A percentile compares a stretch with the other conserved stretches of the same genome.
phyloP scores from a whole-genome alignment of 1,284 basidiomycete genomes.

The Meira nashicola region DNA sequence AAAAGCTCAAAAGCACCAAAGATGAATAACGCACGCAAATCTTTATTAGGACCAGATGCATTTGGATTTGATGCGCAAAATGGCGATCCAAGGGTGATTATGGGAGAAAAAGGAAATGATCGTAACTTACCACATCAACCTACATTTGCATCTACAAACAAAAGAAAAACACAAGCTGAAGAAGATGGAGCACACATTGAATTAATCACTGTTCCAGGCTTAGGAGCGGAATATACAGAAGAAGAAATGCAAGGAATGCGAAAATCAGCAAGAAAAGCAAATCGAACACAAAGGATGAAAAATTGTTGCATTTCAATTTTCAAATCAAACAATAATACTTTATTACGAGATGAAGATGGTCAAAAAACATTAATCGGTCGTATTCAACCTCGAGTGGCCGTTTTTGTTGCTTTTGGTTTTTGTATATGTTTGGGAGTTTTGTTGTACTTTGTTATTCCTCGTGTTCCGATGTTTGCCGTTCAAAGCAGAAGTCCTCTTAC shows the following conservation, averaged over 20 bases:
- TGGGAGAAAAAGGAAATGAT: conserved; percentile 6
- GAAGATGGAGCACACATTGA: conserved; percentile 29
- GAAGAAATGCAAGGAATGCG: conserved; percentile 37
- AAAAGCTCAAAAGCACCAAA: too few species aligned
- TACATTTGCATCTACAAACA: conserved; percentile 20
- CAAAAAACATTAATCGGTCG: conserved; percentile 18
- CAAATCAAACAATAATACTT: conserved; percentile 31
- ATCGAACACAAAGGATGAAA: conserved; percentile 17
- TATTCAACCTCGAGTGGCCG: conserved; percentile 28
- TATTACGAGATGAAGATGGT: too few species aligned
- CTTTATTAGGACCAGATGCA: conserved; percentile 16
- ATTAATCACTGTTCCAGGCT: conserved; percentile 46
- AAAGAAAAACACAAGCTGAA: conserved; percentile 20
- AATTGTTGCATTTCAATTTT: conserved; percentile 20
- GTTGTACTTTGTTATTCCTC: conserved; percentile 45
- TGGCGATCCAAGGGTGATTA: conserved; percentile 31
- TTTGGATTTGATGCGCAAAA: conserved; percentile 44
- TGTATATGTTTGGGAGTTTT: conserved; percentile 22
- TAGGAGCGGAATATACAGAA: conserved; percentile 40
- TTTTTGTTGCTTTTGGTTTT: conserved; percentile 34
- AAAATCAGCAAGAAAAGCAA: not conserved
- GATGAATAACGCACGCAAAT: too few species aligned
- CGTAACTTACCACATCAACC: conserved; percentile 11
- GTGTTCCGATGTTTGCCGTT: conserved; percentile 31
- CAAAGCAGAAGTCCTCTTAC: conserved; percentile 26